Conservation (phyloP, 768 basidiomycete genomes). For the Naganishia vaughanmartiniae region DNA sequence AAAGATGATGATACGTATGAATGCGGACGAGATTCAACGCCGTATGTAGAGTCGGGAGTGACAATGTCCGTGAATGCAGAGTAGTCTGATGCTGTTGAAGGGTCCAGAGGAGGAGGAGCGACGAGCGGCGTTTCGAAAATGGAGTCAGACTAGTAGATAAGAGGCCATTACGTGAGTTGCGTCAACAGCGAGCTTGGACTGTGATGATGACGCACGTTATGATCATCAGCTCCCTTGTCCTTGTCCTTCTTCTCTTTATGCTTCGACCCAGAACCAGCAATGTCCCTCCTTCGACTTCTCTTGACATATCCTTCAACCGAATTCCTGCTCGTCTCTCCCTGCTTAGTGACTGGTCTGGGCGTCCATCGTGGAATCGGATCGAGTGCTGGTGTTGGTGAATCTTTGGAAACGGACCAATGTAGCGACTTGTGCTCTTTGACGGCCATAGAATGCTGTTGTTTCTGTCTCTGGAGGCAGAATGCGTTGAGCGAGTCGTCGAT, state of each 20-base stretch:
- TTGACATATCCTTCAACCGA: neutral
- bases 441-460: constrained; percentile 1
- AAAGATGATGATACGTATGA: constrained; percentile 15
- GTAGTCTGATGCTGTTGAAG: constrained; percentile 13
- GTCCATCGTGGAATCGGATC: constrained; percentile 8
- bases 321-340: constrained; percentile 8
- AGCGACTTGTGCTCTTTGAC: neutral
- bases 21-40: constrained; percentile 1
- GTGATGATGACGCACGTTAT: neutral
- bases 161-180: neutral
- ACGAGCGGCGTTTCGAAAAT: constrained; percentile 6
- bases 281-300: constrained; percentile 9
- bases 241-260: neutral
- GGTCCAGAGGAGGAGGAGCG: constrained; percentile 5
- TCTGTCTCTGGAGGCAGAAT: neutral
- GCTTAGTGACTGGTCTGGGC: constrained; percentile 12
- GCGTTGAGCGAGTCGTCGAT: constrained; percentile 21
- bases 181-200: neutral
- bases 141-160: neutral
- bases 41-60: constrained; percentile 9
- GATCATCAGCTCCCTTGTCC: neutral
- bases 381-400: neutral
- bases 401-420: neutral
- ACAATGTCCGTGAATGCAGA: constrained; percentile 21
- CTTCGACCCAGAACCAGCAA: neutral